Evolutionary conservation across 2,329 filamentous ascomycete genomes (phyloP).

Genomic region (Hymenotorrendiella dingleyae): DNA sequence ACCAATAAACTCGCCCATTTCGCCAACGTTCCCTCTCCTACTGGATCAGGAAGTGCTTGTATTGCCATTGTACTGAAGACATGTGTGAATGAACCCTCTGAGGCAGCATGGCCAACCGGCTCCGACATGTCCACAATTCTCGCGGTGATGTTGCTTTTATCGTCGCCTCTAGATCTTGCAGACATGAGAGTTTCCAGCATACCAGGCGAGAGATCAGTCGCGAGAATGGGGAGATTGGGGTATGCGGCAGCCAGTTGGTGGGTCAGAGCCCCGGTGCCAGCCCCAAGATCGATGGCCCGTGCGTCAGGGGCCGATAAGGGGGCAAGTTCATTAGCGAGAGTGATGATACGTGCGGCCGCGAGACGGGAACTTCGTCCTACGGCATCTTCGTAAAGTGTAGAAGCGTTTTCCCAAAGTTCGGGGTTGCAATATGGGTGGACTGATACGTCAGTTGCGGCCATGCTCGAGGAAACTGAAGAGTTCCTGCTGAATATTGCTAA

Average conservation of each 20-base stretch:
- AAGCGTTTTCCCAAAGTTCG: neutral
- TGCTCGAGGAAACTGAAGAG: too few species aligned
- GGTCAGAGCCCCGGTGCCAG: constrained; percentile 4
- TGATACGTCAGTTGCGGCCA: too few species aligned
- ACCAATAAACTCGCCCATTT: constrained; percentile 3
- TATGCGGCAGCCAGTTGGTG: constrained; percentile 1
- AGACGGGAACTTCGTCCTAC: neutral
- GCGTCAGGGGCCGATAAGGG: constrained; percentile 1
- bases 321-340: neutral
- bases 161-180: too few species aligned
- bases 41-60: constrained; percentile 3
- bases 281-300: constrained; percentile 6
- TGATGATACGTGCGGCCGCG: neutral
- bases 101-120: constrained; percentile 1
- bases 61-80: constrained; percentile 10
- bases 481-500: too few species aligned
- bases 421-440: too few species aligned
- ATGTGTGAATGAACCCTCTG: constrained; percentile 4
- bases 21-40: neutral
- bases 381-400: constrained; percentile 6
- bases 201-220: constrained; percentile 6
- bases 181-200: constrained; percentile 3
- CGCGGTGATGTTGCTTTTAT: constrained; percentile 1
- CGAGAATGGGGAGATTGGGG: constrained; percentile 3
- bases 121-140: constrained; percentile 6